Conservation (phyloP, 139 green algal species). For the Desmodesmus armatus region DNA sequence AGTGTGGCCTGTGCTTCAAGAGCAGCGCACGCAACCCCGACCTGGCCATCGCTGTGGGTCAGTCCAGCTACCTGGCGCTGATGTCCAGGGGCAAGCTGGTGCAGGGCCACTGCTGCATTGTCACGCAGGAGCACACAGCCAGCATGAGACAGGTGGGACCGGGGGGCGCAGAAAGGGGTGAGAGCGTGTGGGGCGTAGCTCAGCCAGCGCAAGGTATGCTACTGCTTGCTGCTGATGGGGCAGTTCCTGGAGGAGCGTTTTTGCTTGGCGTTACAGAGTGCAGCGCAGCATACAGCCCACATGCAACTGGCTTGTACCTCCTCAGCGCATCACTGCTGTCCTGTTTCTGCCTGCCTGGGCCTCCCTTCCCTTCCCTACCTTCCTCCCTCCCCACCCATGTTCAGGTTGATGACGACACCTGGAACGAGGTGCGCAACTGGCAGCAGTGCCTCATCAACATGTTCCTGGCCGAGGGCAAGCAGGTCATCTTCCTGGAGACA, state of each 20-base stretch:
- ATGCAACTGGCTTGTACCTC: too few species aligned
- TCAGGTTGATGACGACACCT: constrained; percentile 85
- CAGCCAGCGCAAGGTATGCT: too few species aligned
- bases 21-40: constrained; percentile 63
- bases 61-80: constrained; percentile 87
- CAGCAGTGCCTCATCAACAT: constrained; percentile 98
- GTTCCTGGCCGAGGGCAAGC: constrained; percentile 70
- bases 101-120: constrained; percentile 88
- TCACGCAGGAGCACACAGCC: constrained; percentile 78
- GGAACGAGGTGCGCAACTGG: constrained; percentile 98
- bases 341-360: too few species aligned
- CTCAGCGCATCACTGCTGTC: too few species aligned
- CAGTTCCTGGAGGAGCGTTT: too few species aligned
- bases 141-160: constrained; percentile 66
- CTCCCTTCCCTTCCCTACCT: not conserved
- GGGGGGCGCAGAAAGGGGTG: too few species aligned
- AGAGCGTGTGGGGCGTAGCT: too few species aligned
- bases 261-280: not conserved
- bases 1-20: constrained; percentile 54
- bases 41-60: constrained; percentile 86
- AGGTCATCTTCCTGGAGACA: constrained; percentile 93
- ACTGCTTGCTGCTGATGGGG: too few species aligned
- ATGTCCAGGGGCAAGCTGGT: constrained; percentile 76
- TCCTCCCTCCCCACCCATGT: not conserved
- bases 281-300: not conserved